A percentile compares a stretch with the other conserved stretches of the same genome.
These are phyloP conservation scores for Fusarium succisae DNA, from an alignment of 2,329 filamentous ascomycete genomes.

Conservation along the genomic window DNA sequence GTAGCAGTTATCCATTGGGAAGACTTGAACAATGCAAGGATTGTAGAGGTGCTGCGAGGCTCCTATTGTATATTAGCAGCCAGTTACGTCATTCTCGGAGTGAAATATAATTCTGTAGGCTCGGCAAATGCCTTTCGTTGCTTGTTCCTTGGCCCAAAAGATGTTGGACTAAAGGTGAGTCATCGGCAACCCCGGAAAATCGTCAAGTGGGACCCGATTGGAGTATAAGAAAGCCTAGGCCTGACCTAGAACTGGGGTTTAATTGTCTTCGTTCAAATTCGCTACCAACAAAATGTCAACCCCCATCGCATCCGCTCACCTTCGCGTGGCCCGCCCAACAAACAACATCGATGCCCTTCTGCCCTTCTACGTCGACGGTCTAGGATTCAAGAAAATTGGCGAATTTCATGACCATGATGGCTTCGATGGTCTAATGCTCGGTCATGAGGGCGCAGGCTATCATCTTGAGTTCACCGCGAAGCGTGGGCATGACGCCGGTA, in stretches of 20 bases:
- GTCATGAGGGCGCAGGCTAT: not conserved
- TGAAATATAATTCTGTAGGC: not conserved
- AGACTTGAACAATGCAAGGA: no score
- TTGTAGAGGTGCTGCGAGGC: accelerated
- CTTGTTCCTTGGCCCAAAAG: not conserved
- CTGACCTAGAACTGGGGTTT: not conserved
- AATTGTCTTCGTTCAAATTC: not conserved
- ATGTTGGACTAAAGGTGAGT: not conserved
- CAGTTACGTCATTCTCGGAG: no score
- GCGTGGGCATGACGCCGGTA: not conserved
- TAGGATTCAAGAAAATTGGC: not conserved
- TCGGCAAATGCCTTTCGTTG: not conserved
- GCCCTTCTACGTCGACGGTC: not conserved
- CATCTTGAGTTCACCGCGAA: not conserved
- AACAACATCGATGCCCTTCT: not conserved
- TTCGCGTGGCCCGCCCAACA: not conserved
- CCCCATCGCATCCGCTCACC: not conserved
- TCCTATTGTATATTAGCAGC: accelerated
- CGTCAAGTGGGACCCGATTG: not conserved
- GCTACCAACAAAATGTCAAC: not conserved
- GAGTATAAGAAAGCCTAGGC: not conserved
- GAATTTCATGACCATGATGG: not conserved
- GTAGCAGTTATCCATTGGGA: not conserved
- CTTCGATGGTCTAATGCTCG: not conserved
- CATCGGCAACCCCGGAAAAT: not conserved